Evolutionary conservation across 139 green algal genomes (phyloP).

Genomic region (Micromonas pusilla): DNA sequence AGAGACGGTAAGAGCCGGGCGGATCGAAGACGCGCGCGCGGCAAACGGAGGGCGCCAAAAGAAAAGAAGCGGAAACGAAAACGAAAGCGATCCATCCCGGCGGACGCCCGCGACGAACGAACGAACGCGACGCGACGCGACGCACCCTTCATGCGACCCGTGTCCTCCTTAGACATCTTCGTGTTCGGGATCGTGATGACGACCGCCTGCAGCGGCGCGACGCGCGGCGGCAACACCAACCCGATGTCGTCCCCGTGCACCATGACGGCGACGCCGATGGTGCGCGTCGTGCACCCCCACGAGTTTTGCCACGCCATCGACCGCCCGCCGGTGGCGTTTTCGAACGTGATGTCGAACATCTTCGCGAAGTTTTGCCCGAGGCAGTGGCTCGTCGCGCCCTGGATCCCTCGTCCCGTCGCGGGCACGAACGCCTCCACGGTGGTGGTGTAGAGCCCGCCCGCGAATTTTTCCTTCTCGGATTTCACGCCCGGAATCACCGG

Average conservation of each 20-base stretch:
- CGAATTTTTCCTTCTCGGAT: conserved; percentile 95
- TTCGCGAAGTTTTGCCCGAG: conserved; percentile 98
- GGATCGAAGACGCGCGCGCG: no score
- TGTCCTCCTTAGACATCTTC: conserved; percentile 52
- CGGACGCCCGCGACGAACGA: background rate
- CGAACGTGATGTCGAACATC: conserved; percentile 75
- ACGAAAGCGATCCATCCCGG: no score
- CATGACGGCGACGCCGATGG: conserved; percentile 97
- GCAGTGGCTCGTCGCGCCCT: conserved; percentile 91
- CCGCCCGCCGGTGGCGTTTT: conserved; percentile 67
- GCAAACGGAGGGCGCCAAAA: background rate
- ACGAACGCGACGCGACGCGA: background rate
- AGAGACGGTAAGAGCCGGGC: no score
- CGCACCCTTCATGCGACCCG: conserved; percentile 44
- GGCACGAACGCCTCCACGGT: conserved; percentile 97
- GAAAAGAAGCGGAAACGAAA: background rate
- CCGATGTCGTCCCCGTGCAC: conserved; percentile 96
- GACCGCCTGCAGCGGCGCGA: conserved; percentile 75
- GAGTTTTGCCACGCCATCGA: conserved; percentile 89
- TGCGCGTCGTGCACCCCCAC: conserved; percentile 93
- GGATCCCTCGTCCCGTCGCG: conserved; percentile 81
- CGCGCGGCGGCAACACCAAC: conserved; percentile 83
- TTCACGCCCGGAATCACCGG: conserved; percentile 87
- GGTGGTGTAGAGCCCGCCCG: conserved; percentile 89
- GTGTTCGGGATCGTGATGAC: conserved; percentile 82